Conservation (phyloP, 2,329 filamentous ascomycete species). For the Didymellaceae sp. region DNA sequence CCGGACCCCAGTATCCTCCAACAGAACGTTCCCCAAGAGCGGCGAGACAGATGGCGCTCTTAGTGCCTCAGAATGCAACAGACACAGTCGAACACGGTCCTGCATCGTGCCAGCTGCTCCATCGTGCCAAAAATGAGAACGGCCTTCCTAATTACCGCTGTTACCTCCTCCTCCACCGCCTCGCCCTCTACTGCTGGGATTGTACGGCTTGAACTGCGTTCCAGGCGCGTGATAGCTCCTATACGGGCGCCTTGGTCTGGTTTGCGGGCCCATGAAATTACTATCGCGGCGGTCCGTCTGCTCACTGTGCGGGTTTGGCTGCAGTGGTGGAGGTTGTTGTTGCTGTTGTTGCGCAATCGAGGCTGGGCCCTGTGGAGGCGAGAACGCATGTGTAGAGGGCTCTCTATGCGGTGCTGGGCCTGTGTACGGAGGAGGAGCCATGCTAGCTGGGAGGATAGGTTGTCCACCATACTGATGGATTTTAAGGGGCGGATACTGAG, state of each 20-base stretch:
- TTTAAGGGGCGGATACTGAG: slow-evolving; percentile 42
- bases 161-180: slow-evolving; percentile 32
- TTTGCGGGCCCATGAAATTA: slow-evolving; percentile 30
- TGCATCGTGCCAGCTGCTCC: neutral
- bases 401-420: slow-evolving; percentile 23
- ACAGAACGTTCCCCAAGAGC: no score
- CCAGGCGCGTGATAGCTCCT: slow-evolving; percentile 43
- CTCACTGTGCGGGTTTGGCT: slow-evolving; percentile 29
- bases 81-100: no score
- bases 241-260: slow-evolving; percentile 39
- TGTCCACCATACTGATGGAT: slow-evolving; percentile 50
- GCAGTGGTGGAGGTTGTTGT: slow-evolving; percentile 8
- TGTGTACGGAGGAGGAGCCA: slow-evolving; percentile 39
- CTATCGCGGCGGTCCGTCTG: slow-evolving; percentile 26
- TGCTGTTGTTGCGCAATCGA: slow-evolving; percentile 4
- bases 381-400: slow-evolving; percentile 23
- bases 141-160: slow-evolving; percentile 28
- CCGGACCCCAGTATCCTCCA: no score
- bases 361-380: slow-evolving; percentile 30
- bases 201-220: slow-evolving; percentile 44
- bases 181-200: slow-evolving; percentile 28
- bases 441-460: slow-evolving; percentile 49
- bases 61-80: no score
- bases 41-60: neutral
- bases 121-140: neutral